Evolutionary conservation across 139 green algal species (phyloP), one percentile per base, ranked within the genome.

Genomic region (Closterium sp.): DNA sequence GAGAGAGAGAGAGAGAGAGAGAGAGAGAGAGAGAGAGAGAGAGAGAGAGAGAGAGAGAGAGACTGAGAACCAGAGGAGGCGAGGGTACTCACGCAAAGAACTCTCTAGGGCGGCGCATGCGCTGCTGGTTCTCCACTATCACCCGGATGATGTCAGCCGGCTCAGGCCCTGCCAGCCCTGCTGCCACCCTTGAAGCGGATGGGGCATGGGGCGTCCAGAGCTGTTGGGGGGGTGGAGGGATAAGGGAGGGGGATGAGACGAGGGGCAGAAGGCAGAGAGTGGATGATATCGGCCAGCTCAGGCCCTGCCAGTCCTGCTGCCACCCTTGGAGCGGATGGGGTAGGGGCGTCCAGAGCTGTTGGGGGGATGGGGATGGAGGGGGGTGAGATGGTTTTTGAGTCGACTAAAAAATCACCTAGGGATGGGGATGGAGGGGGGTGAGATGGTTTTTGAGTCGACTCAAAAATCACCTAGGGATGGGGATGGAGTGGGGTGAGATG

Each of bases 41-140:
- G 36, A 81, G 28, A 16, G 16, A 16, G 36, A 21, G 12, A 90
- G 38, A 87, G 43, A 38, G 12, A 84, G 36, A 90, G 28, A 16
- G n/a, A 87, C 28, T 16, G 28, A 32, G 28, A 33, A 12, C 9
- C 33, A 25, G 87, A 38, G 30, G 16, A 38, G 7, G 12, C 35
- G 69, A n/a, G n/a, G n/a, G 4, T 33, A 76, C 89, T 90, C 31
- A 92, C 89, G 90, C 12, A 33, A 86, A 21, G n/a, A 92, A 33
- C 23, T 92, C 89, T n/a, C 89, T n/a, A 28, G 30, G 89, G 4
- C 89, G 76, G 32, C 31, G 36, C 89, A 92, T 92, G n/a, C 89
- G 89, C 38, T 69, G 81, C 89, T 92, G 89, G 28, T 92, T 92
- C 34, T 92, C 89, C 25, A 33, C 89, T 32, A 92, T 92, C 83